phyloP scores from a whole-genome alignment of 768 basidiomycete species.

The Rhizopogon sp. region DNA sequence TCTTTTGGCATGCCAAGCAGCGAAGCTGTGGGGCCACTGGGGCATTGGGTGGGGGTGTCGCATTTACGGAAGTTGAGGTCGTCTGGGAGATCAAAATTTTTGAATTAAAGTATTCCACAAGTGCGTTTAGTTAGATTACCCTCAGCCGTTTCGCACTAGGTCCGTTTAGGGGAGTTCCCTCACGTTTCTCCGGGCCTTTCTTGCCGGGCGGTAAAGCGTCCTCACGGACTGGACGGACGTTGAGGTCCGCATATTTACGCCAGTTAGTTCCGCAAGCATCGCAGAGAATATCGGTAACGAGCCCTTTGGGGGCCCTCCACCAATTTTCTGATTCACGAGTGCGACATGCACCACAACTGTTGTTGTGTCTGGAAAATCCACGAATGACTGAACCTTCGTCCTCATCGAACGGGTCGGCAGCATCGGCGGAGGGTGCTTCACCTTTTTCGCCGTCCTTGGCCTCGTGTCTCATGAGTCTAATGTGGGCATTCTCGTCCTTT shows the following conservation, averaged over 20 bases:
- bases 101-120: not conserved
- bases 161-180: conserved; percentile 54
- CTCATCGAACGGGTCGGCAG: conserved; percentile 37
- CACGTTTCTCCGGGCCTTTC: conserved; percentile 47
- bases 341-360: conserved; percentile 78
- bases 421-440: conserved; percentile 26
- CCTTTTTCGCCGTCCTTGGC: conserved; percentile 22
- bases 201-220: conserved; percentile 45
- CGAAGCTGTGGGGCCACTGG: conserved; percentile 56
- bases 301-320: conserved; percentile 92
- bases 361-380: conserved; percentile 46
- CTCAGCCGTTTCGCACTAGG: conserved; percentile 61
- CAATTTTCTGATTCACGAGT: conserved; percentile 74
- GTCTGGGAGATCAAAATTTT: conserved; percentile 9
- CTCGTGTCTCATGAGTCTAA: conserved; percentile 33
- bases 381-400: conserved; percentile 75
- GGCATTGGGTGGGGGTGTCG: conserved; percentile 58
- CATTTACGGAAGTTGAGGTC: conserved; percentile 35
- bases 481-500: conserved; percentile 59
- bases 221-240: conserved; percentile 67
- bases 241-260: conserved; percentile 91
- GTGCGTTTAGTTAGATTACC: conserved; percentile 25
- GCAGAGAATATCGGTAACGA: conserved; percentile 75
- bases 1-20: conserved; percentile 72
- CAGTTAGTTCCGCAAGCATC: conserved; percentile 84